phyloP scores from a whole-genome alignment of 768 basidiomycete species.

The Tulasnella sp. region DNA sequence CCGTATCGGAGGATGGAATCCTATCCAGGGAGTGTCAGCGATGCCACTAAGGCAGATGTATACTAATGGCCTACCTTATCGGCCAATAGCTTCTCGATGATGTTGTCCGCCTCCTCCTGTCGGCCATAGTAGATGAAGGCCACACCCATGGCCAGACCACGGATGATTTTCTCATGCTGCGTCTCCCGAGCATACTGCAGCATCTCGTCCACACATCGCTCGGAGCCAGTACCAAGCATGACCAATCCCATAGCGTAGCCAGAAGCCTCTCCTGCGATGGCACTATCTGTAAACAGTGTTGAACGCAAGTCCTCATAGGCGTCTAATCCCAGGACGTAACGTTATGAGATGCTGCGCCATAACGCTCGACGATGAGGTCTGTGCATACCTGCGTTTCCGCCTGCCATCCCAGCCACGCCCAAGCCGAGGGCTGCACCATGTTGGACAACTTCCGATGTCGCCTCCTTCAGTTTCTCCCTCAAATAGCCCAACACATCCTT shows the following conservation, averaged over 20 bases:
- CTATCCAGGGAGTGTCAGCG: slow-evolving; percentile 33
- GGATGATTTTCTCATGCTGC: slow-evolving; percentile 98
- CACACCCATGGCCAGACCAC: slow-evolving; percentile 85
- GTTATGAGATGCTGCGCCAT: background rate
- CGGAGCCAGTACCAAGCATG: slow-evolving; percentile 89
- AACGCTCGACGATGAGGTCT: background rate
- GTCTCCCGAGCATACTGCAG: slow-evolving; percentile 92
- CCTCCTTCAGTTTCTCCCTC: slow-evolving; percentile 63
- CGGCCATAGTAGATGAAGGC: slow-evolving; percentile 88
- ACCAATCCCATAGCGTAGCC: slow-evolving; percentile 97
- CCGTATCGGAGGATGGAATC: slow-evolving; percentile 96
- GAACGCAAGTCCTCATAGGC: slow-evolving; percentile 88
- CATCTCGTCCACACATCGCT: slow-evolving; percentile 83
- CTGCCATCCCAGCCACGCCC: slow-evolving; percentile 93
- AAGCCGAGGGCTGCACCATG: slow-evolving; percentile 95
- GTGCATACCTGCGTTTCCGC: slow-evolving; percentile 59
- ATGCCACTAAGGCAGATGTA: slow-evolving; percentile 5
- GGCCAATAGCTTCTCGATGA: slow-evolving; percentile 60
- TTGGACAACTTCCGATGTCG: slow-evolving; percentile 78
- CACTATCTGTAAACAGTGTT: slow-evolving; percentile 85
- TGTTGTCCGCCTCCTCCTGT: slow-evolving; percentile 85
- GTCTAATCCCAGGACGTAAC: too few species aligned
- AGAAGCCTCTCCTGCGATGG: slow-evolving; percentile 89
- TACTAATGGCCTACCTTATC: slow-evolving; percentile 60
- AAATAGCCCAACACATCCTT: slow-evolving; percentile 64